Conservation (phyloP, 805 yeast genomes). For the Scheffersomyces amazonensis region DNA sequence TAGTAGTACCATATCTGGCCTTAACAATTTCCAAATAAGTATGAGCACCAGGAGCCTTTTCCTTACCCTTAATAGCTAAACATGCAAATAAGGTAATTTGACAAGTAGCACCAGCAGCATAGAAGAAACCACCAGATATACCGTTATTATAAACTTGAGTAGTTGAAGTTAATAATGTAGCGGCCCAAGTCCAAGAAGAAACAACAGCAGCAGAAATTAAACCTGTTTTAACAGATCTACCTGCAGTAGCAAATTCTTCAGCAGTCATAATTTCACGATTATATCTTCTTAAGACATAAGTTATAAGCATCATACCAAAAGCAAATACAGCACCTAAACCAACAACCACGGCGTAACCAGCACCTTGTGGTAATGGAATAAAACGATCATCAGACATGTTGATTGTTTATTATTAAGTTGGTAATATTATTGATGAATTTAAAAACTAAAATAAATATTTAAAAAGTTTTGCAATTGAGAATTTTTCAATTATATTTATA, state of each 20-base stretch:
- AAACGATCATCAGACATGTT: slow-evolving; percentile 1
- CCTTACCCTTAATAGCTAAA: slow-evolving; percentile 83
- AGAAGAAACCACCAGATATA: slow-evolving; percentile 73
- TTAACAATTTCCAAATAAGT: slow-evolving; percentile 84
- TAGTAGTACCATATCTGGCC: slow-evolving; percentile 73
- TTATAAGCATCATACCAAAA: slow-evolving; percentile 73
- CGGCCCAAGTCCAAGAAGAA: slow-evolving; percentile 80
- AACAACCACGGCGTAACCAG: slow-evolving; percentile 84
- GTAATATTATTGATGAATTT: too few relatives aligned
- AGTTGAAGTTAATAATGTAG: slow-evolving; percentile 44
- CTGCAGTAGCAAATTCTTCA: slow-evolving; percentile 93
- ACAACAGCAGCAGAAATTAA: slow-evolving; percentile 88
- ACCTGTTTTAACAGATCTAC: slow-evolving; percentile 82
- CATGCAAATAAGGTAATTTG: slow-evolving; percentile 86
- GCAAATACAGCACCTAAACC: slow-evolving; percentile 85
- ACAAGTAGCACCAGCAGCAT: slow-evolving; percentile 89
- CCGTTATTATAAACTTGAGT: slow-evolving; percentile 78
- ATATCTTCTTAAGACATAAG: slow-evolving; percentile 69
- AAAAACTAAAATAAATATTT: too few relatives aligned
- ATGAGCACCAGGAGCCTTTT: slow-evolving; percentile 88
- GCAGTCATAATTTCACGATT: slow-evolving; percentile 86
- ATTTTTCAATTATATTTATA: too few relatives aligned
- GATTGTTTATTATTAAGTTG: too few relatives aligned
- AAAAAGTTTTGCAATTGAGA: too few relatives aligned
- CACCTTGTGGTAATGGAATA: slow-evolving; percentile 61